Percentiles rank a stretch among this genome's conserved stretches.
phyloP scores from a whole-genome alignment of 441 rosid species.

The Kokia cookei region DNA sequence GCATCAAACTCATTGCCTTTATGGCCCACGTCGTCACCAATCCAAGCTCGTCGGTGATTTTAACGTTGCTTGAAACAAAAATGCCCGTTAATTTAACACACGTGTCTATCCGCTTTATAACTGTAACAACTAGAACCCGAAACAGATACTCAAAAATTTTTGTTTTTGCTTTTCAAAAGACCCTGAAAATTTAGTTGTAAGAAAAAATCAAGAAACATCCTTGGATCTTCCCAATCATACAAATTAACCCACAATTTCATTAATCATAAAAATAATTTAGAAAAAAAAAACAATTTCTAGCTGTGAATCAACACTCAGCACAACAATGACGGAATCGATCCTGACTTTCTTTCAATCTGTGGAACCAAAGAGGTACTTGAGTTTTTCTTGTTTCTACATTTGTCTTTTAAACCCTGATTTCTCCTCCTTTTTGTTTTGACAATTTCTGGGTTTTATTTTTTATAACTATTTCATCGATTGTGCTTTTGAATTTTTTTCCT shows the following conservation, averaged over 20 bases:
- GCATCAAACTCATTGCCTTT: not conserved
- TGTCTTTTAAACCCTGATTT: constrained; percentile 20
- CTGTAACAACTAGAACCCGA: not conserved
- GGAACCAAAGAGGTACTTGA: not conserved
- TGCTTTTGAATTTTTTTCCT: not conserved
- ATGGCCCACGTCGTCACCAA: not conserved
- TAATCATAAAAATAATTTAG: not conserved
- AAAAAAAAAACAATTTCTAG: not conserved
- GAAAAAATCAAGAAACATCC: constrained; percentile 4
- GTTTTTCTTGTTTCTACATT: constrained; percentile 7
- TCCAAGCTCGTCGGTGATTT: not conserved
- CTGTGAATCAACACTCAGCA: not conserved
- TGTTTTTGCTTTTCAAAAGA: no score
- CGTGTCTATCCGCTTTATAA: not conserved
- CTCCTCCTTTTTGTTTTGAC: constrained; percentile 26
- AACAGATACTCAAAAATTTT: not conserved
- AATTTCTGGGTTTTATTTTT: constrained; percentile 15
- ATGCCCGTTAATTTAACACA: not conserved
- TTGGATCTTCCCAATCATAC: constrained; percentile 5
- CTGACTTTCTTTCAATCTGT: not conserved
- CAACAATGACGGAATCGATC: constrained; percentile 1
- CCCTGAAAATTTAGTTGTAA: constrained; percentile 5
- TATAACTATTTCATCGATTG: not conserved
- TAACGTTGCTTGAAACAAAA: not conserved
- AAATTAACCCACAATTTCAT: not conserved